Evolutionary conservation across 768 basidiomycete genomes (phyloP), one percentile per base, ranked within the genome.

Genomic region (Hericium erinaceus): DNA sequence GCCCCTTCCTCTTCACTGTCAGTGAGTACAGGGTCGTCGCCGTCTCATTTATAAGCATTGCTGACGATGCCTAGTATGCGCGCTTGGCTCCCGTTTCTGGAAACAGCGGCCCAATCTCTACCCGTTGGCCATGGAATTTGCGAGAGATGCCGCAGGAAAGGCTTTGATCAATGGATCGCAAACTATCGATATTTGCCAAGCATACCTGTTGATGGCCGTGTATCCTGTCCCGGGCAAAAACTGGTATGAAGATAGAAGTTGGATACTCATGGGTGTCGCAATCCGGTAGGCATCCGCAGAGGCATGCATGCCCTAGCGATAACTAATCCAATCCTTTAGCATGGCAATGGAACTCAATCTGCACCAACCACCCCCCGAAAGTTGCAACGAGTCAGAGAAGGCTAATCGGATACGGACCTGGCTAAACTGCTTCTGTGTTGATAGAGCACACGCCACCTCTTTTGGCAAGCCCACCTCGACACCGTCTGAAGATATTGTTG

Each of bases 191-290:
- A 76, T 95, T 1, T 87, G 87, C 54, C 93, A 97, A 68, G 93
- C 93, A 3, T 97, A 95, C 64, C 84, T 97, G 51, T 76, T 97
- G 54, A 85, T 92, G 86, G 86, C 84, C 61, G 79, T 87, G 51
- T 91, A 88, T 65, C 82, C 83, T 48, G 85, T 90, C 1, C 89
- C 89, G 3, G 89, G 89, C 1, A 79, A 84, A 22, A 73, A 82
- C 46, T 95, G 92, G 87, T 92, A 95, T 64, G 91, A 95, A 64
- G 92, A 95, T 66, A 78, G 91, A 28, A 89, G 88, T 57, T 95
- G 92, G 89, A 69, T 94, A 51, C 91, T 92, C 66, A 87, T 90
- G 4, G 92, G 92, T 20, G 80, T 93, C 60, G 92, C 91, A 1
- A 86, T 92, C 38, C 84, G 89, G 83, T 86, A 94, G 67, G 93